Evolutionary conservation across 192 early-diverging fungal species (phyloP).

Genomic region (Rhizoclosmatium globosum): DNA sequence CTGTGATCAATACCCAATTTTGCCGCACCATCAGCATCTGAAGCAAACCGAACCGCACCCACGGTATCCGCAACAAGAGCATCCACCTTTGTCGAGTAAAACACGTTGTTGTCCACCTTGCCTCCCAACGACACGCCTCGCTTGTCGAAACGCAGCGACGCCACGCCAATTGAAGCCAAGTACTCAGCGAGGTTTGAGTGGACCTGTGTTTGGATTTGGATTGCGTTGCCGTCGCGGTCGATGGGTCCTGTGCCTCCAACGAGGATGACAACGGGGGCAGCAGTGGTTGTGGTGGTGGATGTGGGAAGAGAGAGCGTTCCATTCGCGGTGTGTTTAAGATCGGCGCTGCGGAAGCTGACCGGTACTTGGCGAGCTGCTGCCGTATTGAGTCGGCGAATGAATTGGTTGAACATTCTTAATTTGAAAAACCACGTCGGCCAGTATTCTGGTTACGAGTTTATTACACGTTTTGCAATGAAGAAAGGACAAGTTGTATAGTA

Average conservation of each 20-base stretch:
- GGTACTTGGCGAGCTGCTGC: too few relatives aligned
- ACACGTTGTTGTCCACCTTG: neutral
- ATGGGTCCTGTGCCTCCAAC: neutral
- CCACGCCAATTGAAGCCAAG: neutral
- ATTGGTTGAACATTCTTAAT: too few relatives aligned
- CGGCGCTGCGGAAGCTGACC: too few relatives aligned
- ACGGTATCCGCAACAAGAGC: neutral
- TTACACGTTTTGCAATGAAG: too few relatives aligned
- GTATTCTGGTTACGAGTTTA: too few relatives aligned
- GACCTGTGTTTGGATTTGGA: neutral
- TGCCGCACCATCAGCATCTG: too few relatives aligned
- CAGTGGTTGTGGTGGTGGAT: too few relatives aligned
- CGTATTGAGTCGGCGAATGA: too few relatives aligned
- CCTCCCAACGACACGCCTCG: neutral
- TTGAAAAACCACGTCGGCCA: too few relatives aligned
- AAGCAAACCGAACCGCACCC: neutral
- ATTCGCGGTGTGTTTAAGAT: too few relatives aligned
- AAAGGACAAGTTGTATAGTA: too few relatives aligned
- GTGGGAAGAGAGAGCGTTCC: too few relatives aligned
- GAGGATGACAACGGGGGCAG: constrained; percentile 1
- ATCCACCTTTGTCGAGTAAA: neutral
- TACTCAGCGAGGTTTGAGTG: neutral
- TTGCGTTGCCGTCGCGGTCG: constrained; percentile 5
- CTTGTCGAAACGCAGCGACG: constrained; percentile 13
- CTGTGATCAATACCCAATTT: neutral